Base-by-base conservation (phyloP, 2,329 filamentous ascomycete genomes). In the Sporothrix luriei region DNA sequence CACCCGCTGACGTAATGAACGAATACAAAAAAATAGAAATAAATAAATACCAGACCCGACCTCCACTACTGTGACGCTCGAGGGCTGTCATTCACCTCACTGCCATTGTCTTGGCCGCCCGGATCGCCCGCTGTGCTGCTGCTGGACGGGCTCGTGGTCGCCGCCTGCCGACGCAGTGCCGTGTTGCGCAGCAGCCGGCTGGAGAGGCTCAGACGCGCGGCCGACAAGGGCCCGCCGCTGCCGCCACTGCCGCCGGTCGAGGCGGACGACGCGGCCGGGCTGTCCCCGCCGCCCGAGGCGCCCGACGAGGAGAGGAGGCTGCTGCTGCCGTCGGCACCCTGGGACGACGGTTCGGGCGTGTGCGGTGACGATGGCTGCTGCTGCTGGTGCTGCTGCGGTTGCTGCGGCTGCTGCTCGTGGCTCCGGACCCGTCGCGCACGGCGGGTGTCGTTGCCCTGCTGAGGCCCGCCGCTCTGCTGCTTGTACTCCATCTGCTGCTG, bases 161-260 rank as follows among this genome's bases (percentile, higher is more conserved):
- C 62, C 1, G 68, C 24, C 13, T 66, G 64, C n/a, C 64, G 64
- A 6, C 69, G 69, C 10, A 69, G 54, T 0, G 66, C 49, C 16
- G 73, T 68, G 3, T 64, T 49, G 21, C 72, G 72, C 19, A 73
- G 69, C 26, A 87, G 75, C 74, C 84, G 79, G 71, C 80, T 83
- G 5, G 83, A 84, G 51, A 87, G 77, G 67, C 83, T 86, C 73
- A 86, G 76, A 68, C 79, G 78, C 11, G 84, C 83, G 55, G 81
- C 79, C 4, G 79, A 81, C 24, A 80, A 68, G 1, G 79, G 77
- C 26, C 77, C 76, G 26, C 59, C 48, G 24, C 46, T n/a, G 29
- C 77, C 76, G 26, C 59, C 48, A 24, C 46, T n/a, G 9, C 14
- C 52, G 29, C 33, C 14, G 5, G 38, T 46, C 2, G 57, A 62